Evolutionary conservation across 768 basidiomycete genomes (phyloP), one percentile per base, ranked within the genome.

Genomic region (Calocybe gangraenosa): DNA sequence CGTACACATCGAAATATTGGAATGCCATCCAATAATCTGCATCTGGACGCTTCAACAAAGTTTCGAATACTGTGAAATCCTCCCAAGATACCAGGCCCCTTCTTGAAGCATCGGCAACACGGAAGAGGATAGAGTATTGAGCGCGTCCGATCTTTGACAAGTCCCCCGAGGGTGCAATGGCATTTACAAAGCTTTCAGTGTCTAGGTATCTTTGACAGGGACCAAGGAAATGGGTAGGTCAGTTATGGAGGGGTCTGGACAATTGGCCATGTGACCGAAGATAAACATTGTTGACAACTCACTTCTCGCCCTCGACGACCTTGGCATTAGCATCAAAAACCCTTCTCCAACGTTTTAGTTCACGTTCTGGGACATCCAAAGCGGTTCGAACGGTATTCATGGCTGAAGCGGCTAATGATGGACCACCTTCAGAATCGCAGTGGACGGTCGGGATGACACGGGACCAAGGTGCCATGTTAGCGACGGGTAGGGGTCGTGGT

Each of bases 21-120:
- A 95, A 95, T 15, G 93, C 92, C 65, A 94, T 93, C 78, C 87
- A 91, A 65, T 95, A 94, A 63, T 97, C 93, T 22, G 95, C 95
- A 65, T 97, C 95, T 15, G 95, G 91, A 52, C 89, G 76, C 71
- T 97, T 92, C 57, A 95, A 68, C 51, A 90, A 69, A 14, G 92
- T 94, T 71, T 98, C 87, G 61, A 99, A 99, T 50, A 95, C 85
- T 5, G 83, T 84, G 55, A 96, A 99, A 65, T 99, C 96, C 57
- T 96, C 92, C 86, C 92, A 97, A 40, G 87, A 86, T 43, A 95
- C 76, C 19, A 87, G 69, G 30, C 84, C 91, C 52, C 82, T 79
- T 60, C 79, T 78, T 35, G 79, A 78, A 35, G 78, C 70, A 68
- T 93, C 92, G 38, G 92, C 92, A 47, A 94, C 89, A 45, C 83